Evolutionary conservation across 768 basidiomycete genomes (phyloP).

Genomic region (Postia placenta): DNA sequence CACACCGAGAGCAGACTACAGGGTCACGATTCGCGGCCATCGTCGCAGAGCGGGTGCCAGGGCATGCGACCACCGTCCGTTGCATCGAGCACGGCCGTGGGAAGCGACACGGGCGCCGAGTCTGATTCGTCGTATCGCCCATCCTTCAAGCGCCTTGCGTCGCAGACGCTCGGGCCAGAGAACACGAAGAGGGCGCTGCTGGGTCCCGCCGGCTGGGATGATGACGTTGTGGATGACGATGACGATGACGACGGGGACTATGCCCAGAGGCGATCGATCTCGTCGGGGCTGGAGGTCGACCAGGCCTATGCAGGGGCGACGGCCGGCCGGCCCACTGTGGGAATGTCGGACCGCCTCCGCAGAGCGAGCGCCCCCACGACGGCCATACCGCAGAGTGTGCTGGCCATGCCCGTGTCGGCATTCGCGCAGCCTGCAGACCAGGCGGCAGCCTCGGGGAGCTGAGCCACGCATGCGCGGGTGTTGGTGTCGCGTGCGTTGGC

Average conservation of each 20-base stretch:
- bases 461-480: too few relatives aligned
- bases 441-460: background rate
- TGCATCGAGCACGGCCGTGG: conserved; percentile 17
- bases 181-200: conserved; percentile 49
- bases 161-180: conserved; percentile 62
- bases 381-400: background rate
- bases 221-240: conserved; percentile 20
- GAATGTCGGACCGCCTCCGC: conserved; percentile 1
- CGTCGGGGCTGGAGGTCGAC: background rate
- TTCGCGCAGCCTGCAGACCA: background rate
- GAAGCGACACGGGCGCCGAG: conserved; percentile 23
- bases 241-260: conserved; percentile 4
- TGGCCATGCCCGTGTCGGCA: background rate
- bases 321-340: background rate
- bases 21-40: conserved; percentile 1
- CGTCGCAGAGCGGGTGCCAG: background rate
- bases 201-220: conserved; percentile 26
- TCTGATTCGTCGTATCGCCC: conserved; percentile 36
- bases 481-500: too few relatives aligned
- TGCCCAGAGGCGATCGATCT: background rate
- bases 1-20: background rate
- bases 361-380: background rate
- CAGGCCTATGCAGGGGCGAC: background rate
- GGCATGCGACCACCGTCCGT: conserved; percentile 18
- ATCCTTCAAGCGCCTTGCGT: conserved; percentile 67